Evolutionary conservation across 148 eudicot genomes (phyloP).

Genomic region (Rheum nobile): DNA sequence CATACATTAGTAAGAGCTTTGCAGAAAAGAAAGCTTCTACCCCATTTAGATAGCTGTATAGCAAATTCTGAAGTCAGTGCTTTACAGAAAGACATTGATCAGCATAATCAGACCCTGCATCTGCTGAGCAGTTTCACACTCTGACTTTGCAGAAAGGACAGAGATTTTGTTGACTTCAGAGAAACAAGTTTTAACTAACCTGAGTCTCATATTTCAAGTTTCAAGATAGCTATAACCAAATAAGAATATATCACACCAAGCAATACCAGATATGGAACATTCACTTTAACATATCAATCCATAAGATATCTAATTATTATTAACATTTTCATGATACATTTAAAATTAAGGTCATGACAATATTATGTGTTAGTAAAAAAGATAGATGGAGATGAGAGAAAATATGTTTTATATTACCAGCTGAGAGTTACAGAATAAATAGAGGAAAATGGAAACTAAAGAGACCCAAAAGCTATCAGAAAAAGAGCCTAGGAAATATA

Average conservation of each 20-base stretch:
- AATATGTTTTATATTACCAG: too few relatives aligned
- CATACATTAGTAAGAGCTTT: slow-evolving; percentile 5
- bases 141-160: too few relatives aligned
- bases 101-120: background rate
- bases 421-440: too few relatives aligned
- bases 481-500: too few relatives aligned
- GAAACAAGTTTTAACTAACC: background rate
- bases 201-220: background rate
- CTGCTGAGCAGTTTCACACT: background rate
- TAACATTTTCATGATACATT: background rate
- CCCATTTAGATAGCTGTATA: background rate
- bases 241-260: background rate
- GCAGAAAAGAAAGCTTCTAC: background rate
- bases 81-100: background rate
- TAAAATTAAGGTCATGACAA: background rate
- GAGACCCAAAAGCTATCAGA: too few relatives aligned
- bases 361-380: too few relatives aligned
- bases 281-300: background rate
- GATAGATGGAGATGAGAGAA: too few relatives aligned
- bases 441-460: too few relatives aligned
- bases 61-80: background rate
- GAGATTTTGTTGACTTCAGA: background rate
- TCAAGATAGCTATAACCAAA: background rate
- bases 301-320: background rate
- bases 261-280: background rate